These are phyloP conservation scores for Circinella umbellata DNA, from an alignment of 371 early-diverging fungal species.

Conservation along the genomic window DNA sequence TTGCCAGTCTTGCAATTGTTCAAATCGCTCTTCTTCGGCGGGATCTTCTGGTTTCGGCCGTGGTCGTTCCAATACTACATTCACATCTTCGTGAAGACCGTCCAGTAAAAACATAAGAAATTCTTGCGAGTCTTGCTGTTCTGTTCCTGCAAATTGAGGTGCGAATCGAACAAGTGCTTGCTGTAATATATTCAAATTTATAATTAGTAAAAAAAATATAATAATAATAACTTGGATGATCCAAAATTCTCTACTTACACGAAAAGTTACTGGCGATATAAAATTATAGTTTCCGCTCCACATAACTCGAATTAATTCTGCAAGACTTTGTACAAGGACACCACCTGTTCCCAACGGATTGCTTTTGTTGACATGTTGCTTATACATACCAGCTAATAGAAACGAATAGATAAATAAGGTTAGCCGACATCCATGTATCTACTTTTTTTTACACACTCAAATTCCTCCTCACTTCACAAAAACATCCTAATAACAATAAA, in stretches of 20 bases:
- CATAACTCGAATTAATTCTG: slow-evolving; percentile 68
- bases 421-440: neutral
- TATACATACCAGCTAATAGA: slow-evolving; percentile 68
- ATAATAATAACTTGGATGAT: too few relatives aligned
- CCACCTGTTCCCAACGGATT: slow-evolving; percentile 89
- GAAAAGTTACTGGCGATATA: slow-evolving; percentile 61
- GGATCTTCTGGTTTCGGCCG: slow-evolving; percentile 33
- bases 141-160: slow-evolving; percentile 64
- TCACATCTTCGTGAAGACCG: slow-evolving; percentile 80
- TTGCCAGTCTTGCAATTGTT: slow-evolving; percentile 52
- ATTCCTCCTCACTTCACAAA: neutral
- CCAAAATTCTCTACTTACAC: slow-evolving; percentile 23
- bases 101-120: slow-evolving; percentile 75
- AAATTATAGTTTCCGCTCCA: slow-evolving; percentile 68
- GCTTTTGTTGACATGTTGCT: slow-evolving; percentile 68
- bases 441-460: neutral
- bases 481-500: neutral
- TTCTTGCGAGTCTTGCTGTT: slow-evolving; percentile 87
- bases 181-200: slow-evolving; percentile 15
- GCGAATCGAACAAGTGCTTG: slow-evolving; percentile 67
- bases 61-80: slow-evolving; percentile 36
- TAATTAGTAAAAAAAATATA: too few relatives aligned
- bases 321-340: slow-evolving; percentile 72
- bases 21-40: slow-evolving; percentile 48
- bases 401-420: neutral